These are phyloP conservation scores for Salix exigua DNA, from an alignment of 345 rosid genomes.

Conservation along the genomic window DNA sequence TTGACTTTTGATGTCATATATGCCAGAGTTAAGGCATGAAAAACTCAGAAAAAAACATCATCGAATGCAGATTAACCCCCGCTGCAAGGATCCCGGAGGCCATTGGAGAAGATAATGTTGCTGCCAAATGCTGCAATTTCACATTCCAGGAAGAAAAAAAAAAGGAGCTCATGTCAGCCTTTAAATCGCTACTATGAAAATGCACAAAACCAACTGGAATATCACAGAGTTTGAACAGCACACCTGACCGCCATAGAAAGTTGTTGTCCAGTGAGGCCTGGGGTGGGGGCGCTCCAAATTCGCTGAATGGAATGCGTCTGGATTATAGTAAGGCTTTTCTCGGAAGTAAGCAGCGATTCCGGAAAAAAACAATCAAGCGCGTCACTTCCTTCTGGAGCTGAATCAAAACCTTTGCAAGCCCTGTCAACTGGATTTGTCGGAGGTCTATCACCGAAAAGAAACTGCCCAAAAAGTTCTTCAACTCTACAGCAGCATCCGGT, in stretches of 20 bases:
- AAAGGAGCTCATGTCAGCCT: background rate
- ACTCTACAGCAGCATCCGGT: background rate
- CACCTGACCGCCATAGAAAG: constrained; percentile 19
- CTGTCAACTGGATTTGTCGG: constrained; percentile 9
- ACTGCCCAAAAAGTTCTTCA: constrained; percentile 1
- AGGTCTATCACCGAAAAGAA: constrained; percentile 11
- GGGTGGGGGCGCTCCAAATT: constrained; percentile 8
- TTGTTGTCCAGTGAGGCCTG: constrained; percentile 19
- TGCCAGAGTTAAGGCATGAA: background rate
- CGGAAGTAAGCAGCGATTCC: constrained; percentile 1
- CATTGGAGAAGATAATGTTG: constrained; percentile 34
- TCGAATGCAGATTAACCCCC: background rate
- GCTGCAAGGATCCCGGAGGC: constrained; percentile 28
- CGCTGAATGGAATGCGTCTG: background rate
- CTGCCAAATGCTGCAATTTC: constrained; percentile 21
- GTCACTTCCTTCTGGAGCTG: constrained; percentile 11
- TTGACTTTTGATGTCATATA: background rate
- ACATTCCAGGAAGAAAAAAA: background rate
- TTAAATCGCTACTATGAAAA: background rate
- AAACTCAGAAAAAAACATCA: background rate
- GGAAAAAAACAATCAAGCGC: constrained; percentile 11
- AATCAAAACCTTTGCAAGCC: constrained; percentile 12
- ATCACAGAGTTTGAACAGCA: background rate
- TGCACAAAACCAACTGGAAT: background rate
- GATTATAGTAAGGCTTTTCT: constrained; percentile 1